Evolutionary conservation across 2,329 filamentous ascomycete genomes (phyloP), one percentile per base, ranked within the genome.

Genomic region (Calonectria pauciramosa): DNA sequence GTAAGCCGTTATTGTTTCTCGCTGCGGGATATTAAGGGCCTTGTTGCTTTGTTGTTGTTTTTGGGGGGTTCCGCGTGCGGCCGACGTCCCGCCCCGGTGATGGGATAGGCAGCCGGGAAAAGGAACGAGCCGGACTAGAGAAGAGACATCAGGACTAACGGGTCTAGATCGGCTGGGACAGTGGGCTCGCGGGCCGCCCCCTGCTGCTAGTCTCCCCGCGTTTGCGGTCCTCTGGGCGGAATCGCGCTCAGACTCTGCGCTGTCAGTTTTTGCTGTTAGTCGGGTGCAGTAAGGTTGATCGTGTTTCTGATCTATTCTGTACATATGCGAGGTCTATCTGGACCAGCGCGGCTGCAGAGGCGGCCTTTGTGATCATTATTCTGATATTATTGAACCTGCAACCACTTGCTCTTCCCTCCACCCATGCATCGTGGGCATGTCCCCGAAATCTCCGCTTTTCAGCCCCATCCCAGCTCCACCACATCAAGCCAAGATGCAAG

Each of bases 61-160:
- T n/a, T n/a, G n/a, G n/a, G n/a, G n/a, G n/a, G 36, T 59, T 59
- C 54, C 54, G 54, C 54, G 23, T 20, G 32, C 32, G 20, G 32
- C 54, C 32, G 16, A 23, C 9, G 26, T 32, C 51, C 28, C 28
- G 16, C 28, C 16, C 8, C 34, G 44, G 44, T 23, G n/a, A 16
- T 28, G 16, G 32, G 56, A 60, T 38, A 41, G 34, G 56, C 23
- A 26, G 30, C 34, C 23, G 10, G 56, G 34, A 41, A 60, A 60
- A 28, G 34, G n/a, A 60, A 41, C n/a, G 7, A 18, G 23, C 7
- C 56, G 13, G 34, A 28, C 56, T 60, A 60, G 56, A 71, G 68
- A 30, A 32, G 54, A 38, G n/a, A 51, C 9, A 72, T 67, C 36
- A 23, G 51, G 60, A 67, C 60, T 59, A 71, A 32, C 16, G 32